Evolutionary conservation across 371 early-diverging fungal species (phyloP), one percentile per base, ranked within the genome.

Genomic region (Funneliformis caledonium): DNA sequence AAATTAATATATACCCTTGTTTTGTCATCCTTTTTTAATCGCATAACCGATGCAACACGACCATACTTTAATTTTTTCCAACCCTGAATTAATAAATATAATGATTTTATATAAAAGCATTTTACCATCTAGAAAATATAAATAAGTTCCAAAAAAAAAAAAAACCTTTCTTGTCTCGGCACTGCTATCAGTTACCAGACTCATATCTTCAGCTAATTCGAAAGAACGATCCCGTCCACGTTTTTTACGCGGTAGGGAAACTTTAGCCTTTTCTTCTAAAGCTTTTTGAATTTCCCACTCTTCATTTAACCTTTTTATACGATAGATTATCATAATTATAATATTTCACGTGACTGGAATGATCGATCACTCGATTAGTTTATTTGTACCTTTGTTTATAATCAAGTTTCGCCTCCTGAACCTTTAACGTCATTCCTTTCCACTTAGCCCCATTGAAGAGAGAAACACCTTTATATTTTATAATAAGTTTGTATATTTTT

Each of bases 381-480:
- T 22, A 83, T 82, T 48, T 26, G 26, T 85, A 88, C 78, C 88
- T 85, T 67, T 87, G 88, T 81, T 84, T 83, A 86, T 91, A 95
- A 82, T 91, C 90, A 50, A 90, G 90, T 82, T 93, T 93, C 7
- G 97, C 95, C 50, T 93, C 94, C 81, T 95, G 94, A 43, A 97
- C 84, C 69, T 90, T 89, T 81, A 97, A 81, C 31, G 86, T 86
- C 69, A 88, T 84, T 43, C 96, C 97, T 84, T 92, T 95, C 97
- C 97, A 97, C 80, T 94, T 95, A n/a, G 96, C 89, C 0, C 94
- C 92, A 69, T 94, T 93, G 81, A 91, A 93, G 2, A 89, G 83
- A 2, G 88, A 84, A 2, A 93, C 56, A 72, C 91, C 92, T 91
- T 73, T 73, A 73, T 47, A 73, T 48, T 26, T 48, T 52, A 26